A percentile compares a stretch with the other conserved stretches of the same genome.
These are phyloP conservation scores for Coemansia umbellata DNA, from an alignment of 192 early-diverging fungal genomes.

Conservation along the genomic window DNA sequence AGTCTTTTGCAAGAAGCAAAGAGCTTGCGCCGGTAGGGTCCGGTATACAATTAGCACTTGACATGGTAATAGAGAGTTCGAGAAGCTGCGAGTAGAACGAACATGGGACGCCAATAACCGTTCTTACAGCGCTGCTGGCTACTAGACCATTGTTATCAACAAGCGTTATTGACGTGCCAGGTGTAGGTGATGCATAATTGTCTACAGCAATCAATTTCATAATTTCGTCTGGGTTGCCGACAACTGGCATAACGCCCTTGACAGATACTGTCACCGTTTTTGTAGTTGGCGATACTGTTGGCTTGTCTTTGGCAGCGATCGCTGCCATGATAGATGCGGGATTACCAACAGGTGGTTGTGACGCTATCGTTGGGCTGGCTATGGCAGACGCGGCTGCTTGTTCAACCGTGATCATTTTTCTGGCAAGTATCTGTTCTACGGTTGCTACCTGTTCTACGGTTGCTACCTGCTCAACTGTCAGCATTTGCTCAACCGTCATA, in stretches of 20 bases:
- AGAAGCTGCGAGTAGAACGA: background rate
- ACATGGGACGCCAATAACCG: background rate
- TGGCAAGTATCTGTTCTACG: background rate
- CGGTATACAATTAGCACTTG: background rate
- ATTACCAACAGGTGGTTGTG: background rate
- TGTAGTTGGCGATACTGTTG: background rate
- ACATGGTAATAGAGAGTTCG: background rate
- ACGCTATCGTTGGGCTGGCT: no score
- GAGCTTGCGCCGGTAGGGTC: background rate
- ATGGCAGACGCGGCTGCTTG: no score
- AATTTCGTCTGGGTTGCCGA: background rate
- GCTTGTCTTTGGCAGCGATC: background rate
- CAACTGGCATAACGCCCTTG: background rate
- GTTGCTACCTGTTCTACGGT: background rate
- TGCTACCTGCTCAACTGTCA: no score
- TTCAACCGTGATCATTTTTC: no score
- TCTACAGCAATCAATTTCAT: background rate
- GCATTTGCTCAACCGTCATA: no score
- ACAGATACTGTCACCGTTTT: background rate
- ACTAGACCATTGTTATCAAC: background rate
- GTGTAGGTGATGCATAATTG: background rate
- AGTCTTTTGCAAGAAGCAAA: background rate
- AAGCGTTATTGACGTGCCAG: background rate
- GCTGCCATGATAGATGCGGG: background rate
- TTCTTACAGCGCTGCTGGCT: background rate